phyloP scores from a whole-genome alignment of 1,284 basidiomycete species.

The Pseudozyma sp. region DNA sequence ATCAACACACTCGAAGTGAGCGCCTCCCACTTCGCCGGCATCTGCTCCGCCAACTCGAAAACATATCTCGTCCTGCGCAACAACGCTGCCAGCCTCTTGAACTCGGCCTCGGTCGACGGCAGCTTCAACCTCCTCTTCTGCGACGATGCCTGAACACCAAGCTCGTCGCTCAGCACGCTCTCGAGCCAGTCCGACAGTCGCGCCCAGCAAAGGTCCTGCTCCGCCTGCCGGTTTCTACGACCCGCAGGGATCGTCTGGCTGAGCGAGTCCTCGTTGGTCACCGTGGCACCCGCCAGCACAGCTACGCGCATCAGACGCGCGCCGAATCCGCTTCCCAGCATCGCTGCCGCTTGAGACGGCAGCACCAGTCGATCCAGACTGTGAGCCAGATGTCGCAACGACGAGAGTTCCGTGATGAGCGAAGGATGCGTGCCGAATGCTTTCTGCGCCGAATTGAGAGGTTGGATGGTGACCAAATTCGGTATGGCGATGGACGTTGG shows the following conservation, averaged over 20 bases:
- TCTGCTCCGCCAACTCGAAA: constrained; percentile 37
- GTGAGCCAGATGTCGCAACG: constrained; percentile 48
- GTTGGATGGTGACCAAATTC: constrained; percentile 48
- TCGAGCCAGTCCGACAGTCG: constrained; percentile 50
- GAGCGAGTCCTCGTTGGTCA: constrained; percentile 48
- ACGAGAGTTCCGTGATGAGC: constrained; percentile 51
- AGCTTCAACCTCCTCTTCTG: constrained; percentile 19
- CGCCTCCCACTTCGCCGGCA: constrained; percentile 37
- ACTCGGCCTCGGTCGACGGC: constrained; percentile 27
- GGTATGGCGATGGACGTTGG: constrained; percentile 29
- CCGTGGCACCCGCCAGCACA: constrained; percentile 39
- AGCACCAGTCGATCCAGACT: constrained; percentile 46
- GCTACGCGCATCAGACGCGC: constrained; percentile 46
- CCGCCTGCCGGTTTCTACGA: constrained; percentile 20
- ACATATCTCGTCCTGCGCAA: constrained; percentile 25
- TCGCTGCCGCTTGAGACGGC: constrained; percentile 51
- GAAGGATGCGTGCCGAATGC: constrained; percentile 38
- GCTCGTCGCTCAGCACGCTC: constrained; percentile 47
- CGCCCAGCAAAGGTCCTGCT: constrained; percentile 48
- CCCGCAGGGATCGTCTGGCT: constrained; percentile 36
- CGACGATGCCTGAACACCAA: constrained; percentile 22
- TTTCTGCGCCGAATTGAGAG: constrained; percentile 39
- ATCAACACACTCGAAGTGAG: constrained; percentile 20
- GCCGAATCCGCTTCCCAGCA: constrained; percentile 41
- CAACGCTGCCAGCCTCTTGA: constrained; percentile 25